Conservation (phyloP, 2,329 filamentous ascomycete species). For the Paramyrothecium roridum region DNA sequence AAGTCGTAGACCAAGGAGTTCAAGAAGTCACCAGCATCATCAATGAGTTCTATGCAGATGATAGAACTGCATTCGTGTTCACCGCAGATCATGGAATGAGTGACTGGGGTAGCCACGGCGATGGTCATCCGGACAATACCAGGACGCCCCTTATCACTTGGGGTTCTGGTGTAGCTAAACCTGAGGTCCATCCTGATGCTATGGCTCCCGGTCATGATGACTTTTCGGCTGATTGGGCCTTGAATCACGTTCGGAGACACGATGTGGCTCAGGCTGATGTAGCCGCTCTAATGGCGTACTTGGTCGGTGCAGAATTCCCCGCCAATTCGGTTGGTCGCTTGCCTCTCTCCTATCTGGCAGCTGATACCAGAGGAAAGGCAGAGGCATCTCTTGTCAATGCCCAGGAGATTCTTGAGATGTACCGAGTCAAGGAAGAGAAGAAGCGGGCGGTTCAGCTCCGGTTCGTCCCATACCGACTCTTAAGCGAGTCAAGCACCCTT, state of each 20-base stretch:
- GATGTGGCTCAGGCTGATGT: slow-evolving; percentile 94
- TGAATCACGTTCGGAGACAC: slow-evolving; percentile 77
- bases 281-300: slow-evolving; percentile 91
- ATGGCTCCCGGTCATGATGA: slow-evolving; percentile 82
- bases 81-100: slow-evolving; percentile 99
- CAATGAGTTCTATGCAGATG: slow-evolving; percentile 79
- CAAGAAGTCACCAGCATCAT: slow-evolving; percentile 78
- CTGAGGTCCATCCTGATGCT: slow-evolving; percentile 51
- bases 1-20: slow-evolving; percentile 89
- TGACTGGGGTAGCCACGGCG: slow-evolving; percentile 98
- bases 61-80: slow-evolving; percentile 90
- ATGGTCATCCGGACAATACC: slow-evolving; percentile 96
- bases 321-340: slow-evolving; percentile 95
- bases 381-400: slow-evolving; percentile 82
- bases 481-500: slow-evolving; percentile 61
- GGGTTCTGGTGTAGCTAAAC: slow-evolving; percentile 86
- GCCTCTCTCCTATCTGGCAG: slow-evolving; percentile 77
- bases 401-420: slow-evolving; percentile 89
- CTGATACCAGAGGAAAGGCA: slow-evolving; percentile 72
- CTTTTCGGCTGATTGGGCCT: slow-evolving; percentile 84
- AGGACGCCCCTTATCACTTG: slow-evolving; percentile 88
- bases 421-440: slow-evolving; percentile 84
- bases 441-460: slow-evolving; percentile 74
- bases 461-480: slow-evolving; percentile 71
- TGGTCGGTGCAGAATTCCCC: slow-evolving; percentile 83